Evolutionary conservation across 140 eudicot species (phyloP).

Genomic region (Anethum foeniculum): DNA sequence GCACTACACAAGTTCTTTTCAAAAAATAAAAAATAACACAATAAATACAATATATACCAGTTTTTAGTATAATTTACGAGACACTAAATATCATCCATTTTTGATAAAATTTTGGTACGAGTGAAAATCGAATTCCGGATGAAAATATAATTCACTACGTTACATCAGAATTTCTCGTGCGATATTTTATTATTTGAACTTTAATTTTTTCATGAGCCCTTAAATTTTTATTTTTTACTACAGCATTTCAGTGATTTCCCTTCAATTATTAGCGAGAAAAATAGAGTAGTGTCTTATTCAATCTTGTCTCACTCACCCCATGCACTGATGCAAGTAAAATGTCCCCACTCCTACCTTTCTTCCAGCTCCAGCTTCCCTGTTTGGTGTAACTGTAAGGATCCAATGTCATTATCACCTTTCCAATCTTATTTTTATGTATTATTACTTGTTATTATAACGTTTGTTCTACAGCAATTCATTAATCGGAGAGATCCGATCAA

Average conservation of each 20-base stretch:
- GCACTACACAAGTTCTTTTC: no score
- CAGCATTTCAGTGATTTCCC: not conserved
- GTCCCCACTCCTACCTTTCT: constrained; percentile 8
- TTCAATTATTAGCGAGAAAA: constrained; percentile 4
- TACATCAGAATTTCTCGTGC: no score
- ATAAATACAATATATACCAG: no score
- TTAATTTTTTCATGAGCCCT: no score
- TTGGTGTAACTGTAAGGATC: constrained; percentile 12
- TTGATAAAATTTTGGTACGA: no score
- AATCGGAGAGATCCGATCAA: not conserved
- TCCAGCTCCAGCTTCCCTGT: constrained; percentile 8
- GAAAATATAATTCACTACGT: no score
- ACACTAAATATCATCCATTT: no score
- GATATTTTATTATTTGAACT: no score
- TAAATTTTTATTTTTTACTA: no score
- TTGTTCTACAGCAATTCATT: not conserved
- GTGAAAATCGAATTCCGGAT: no score
- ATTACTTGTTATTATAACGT: not conserved
- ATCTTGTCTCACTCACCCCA: constrained; percentile 9
- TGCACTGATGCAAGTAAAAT: not conserved
- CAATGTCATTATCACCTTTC: constrained; percentile 8
- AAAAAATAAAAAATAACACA: no score
- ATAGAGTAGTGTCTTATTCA: constrained; percentile 11
- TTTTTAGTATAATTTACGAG: no score
- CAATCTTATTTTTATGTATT: not conserved